Percentiles rank a stretch among this genome's conserved stretches.
Evolutionary conservation across 306 rosid genomes (phyloP).

Genomic region (Prunus fruticosa): DNA sequence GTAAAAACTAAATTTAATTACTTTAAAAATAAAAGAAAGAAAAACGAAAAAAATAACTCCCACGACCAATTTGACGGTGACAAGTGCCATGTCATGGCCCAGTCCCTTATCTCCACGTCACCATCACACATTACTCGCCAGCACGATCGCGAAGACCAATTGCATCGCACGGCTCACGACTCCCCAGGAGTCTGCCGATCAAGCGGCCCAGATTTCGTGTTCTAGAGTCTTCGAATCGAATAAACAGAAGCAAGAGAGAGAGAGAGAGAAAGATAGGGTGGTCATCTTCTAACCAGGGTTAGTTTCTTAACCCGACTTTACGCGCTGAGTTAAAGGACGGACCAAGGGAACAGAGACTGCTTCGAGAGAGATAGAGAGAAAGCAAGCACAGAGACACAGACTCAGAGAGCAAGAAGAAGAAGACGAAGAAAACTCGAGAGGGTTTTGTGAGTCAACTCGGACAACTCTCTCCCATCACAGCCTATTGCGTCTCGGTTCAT

Average conservation of each 20-base stretch:
- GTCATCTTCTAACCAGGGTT: conserved; percentile 50
- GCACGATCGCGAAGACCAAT: not conserved
- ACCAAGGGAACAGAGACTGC: not conserved
- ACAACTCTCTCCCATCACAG: conserved; percentile 27
- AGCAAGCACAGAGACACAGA: not conserved
- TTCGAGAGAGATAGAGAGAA: conserved; percentile 10
- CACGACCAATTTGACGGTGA: not conserved
- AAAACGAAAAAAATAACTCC: not conserved
- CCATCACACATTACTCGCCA: not conserved
- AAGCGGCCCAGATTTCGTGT: conserved; percentile 35
- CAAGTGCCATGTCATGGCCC: conserved; percentile 33
- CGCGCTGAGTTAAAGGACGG: conserved; percentile 51
- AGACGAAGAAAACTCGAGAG: not conserved
- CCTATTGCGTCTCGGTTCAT: conserved; percentile 15
- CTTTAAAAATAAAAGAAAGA: not conserved
- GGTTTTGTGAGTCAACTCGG: conserved; percentile 44
- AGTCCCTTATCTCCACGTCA: conserved; percentile 68
- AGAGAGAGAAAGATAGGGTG: conserved; percentile 4
- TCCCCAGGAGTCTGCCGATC: not conserved
- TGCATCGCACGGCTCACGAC: conserved; percentile 33
- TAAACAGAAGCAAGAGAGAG: conserved; percentile 1
- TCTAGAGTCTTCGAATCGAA: conserved; percentile 66
- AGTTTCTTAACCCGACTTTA: conserved; percentile 28
- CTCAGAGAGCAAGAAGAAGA: not conserved
- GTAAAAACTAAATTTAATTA: not conserved